Evolutionary conservation across 192 early-diverging fungal genomes (phyloP).

Genomic region (Rhizophagus sp.): DNA sequence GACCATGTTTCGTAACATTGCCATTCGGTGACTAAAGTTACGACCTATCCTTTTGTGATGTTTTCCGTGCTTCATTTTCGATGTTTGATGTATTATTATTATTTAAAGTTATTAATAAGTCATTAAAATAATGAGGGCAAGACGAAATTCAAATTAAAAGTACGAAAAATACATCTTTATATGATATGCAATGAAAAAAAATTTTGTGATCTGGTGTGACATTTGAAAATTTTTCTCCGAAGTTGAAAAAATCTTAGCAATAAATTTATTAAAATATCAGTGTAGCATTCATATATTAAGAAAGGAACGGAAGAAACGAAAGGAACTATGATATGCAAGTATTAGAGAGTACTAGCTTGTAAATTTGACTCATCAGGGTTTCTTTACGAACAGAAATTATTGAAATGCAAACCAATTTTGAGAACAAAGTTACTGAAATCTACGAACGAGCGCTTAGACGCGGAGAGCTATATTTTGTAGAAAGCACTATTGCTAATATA

Average conservation of each 20-base stretch:
- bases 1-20: slow-evolving; percentile 82
- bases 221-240: too few relatives aligned
- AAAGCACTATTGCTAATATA: slow-evolving; percentile 13
- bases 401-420: slow-evolving; percentile 10
- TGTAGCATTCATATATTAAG: too few relatives aligned
- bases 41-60: slow-evolving; percentile 63
- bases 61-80: slow-evolving; percentile 63
- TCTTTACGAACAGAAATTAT: not conserved
- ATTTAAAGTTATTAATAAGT: not conserved
- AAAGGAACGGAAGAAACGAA: too few relatives aligned
- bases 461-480: slow-evolving; percentile 15
- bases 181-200: too few relatives aligned
- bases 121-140: too few relatives aligned
- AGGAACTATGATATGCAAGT: not conserved
- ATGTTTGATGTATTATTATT: not conserved
- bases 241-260: too few relatives aligned
- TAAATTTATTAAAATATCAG: too few relatives aligned
- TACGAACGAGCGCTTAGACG: slow-evolving; percentile 13
- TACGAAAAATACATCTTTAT: too few relatives aligned
- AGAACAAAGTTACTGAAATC: not conserved
- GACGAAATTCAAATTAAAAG: too few relatives aligned
- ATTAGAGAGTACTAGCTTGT: not conserved
- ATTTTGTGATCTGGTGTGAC: too few relatives aligned
- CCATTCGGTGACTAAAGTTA: slow-evolving; percentile 66
- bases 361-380: not conserved